phyloP scores from a whole-genome alignment of 495 filamentous ascomycete genomes.

The Lindgomyces ingoldianus region DNA sequence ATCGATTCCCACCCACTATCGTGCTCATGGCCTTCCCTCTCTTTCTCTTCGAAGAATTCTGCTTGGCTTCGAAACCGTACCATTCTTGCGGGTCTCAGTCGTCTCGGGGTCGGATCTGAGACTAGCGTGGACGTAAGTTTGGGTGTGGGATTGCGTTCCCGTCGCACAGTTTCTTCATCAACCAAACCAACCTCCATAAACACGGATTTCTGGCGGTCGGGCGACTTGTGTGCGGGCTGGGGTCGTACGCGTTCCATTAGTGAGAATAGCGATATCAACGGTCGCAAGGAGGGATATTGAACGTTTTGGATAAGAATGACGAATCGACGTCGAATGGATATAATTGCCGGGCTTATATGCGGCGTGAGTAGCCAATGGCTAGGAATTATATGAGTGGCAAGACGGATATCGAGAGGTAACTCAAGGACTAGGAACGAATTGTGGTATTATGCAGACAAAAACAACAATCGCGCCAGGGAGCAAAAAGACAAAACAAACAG shows the following conservation, averaged over 20 bases:
- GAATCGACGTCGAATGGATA: neutral
- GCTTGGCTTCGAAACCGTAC: slow-evolving; percentile 41
- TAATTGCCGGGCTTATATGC: neutral
- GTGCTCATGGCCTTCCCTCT: slow-evolving; percentile 13
- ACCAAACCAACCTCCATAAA: slow-evolving; percentile 32
- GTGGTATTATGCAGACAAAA: neutral
- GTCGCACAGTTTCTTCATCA: slow-evolving; percentile 21
- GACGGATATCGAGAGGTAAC: neutral
- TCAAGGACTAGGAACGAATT: neutral
- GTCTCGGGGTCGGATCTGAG: neutral
- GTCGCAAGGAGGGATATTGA: neutral
- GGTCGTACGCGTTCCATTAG: slow-evolving; percentile 26
- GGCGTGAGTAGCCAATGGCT: neutral
- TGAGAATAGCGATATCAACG: neutral
- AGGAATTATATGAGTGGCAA: neutral
- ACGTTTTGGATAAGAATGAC: neutral
- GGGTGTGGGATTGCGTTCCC: slow-evolving; percentile 23
- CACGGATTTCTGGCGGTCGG: slow-evolving; percentile 28
- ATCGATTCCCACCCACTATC: slow-evolving; percentile 20
- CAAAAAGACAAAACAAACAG: neutral
- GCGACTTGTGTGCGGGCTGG: slow-evolving; percentile 2
- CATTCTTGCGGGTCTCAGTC: slow-evolving; percentile 21
- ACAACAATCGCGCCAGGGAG: neutral
- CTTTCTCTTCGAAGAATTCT: slow-evolving; percentile 33
- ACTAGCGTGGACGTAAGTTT: neutral